A percentile compares a stretch with the other conserved stretches of the same genome.
phyloP scores from a whole-genome alignment of 148 eudicot species.

The Limonium bicolor region DNA sequence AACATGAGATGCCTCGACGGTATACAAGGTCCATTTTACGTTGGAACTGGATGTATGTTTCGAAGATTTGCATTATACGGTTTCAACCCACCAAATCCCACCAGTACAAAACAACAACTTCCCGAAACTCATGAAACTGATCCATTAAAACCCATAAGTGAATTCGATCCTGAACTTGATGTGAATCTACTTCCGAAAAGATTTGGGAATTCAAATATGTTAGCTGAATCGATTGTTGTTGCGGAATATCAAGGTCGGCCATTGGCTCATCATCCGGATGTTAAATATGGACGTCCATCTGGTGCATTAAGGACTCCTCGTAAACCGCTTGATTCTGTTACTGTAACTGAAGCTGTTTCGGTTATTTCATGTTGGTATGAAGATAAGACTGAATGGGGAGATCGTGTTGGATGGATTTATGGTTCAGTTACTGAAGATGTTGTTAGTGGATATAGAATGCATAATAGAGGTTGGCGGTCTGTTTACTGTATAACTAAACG shows the following conservation, averaged over 20 bases:
- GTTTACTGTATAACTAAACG: slow-evolving; percentile 85
- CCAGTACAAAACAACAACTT: slow-evolving; percentile 13
- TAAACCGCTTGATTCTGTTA: slow-evolving; percentile 70
- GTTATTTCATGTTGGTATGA: slow-evolving; percentile 98
- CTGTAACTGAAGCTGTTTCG: slow-evolving; percentile 84
- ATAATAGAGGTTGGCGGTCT: slow-evolving; percentile 90
- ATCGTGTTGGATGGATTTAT: slow-evolving; percentile 90
- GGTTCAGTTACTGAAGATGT: slow-evolving; percentile 96
- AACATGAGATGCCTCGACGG: slow-evolving; percentile 98
- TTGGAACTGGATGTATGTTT: slow-evolving; percentile 89
- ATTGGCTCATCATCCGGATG: slow-evolving; percentile 77
- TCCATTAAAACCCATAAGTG: slow-evolving; percentile 37
- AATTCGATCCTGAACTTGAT: slow-evolving; percentile 78
- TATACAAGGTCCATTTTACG: slow-evolving; percentile 88
- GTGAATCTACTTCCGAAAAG: slow-evolving; percentile 61
- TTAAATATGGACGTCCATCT: slow-evolving; percentile 84
- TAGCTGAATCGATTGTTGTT: slow-evolving; percentile 67
- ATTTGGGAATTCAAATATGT: slow-evolving; percentile 75
- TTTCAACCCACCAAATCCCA: slow-evolving; percentile 68
- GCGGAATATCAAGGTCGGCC: slow-evolving; percentile 93
- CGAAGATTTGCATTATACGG: slow-evolving; percentile 88
- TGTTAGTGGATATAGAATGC: slow-evolving; percentile 90
- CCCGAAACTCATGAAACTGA: slow-evolving; percentile 24
- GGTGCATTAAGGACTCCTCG: slow-evolving; percentile 60
- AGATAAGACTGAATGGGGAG: slow-evolving; percentile 97